Evolutionary conservation across 306 rosid species (phyloP), one percentile per base, ranked within the genome.

Genomic region (Trifolium subterraneum): DNA sequence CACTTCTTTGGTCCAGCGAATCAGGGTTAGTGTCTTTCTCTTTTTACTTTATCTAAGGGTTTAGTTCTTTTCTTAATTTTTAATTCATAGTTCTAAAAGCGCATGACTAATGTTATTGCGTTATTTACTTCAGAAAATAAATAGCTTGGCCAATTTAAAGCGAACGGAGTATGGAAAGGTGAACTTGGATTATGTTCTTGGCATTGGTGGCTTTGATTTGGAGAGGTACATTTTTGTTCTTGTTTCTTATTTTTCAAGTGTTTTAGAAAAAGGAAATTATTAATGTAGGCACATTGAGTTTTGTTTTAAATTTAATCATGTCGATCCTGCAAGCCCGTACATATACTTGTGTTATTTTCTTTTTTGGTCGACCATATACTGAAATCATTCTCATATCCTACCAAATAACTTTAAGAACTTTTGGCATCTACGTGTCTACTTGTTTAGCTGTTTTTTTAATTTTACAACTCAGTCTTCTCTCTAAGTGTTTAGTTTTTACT

Each of bases 151-250:
- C 69, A 45, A 88, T 84, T 76, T 94, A 67, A 91, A 90, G 88
- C 84, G 83, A 83, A 94, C 99, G 47, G 87, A 92, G 82, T 94
- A 78, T 85, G 99, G 99, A 58, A 89, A 94, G 80, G 97, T 94
- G 68, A 86, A 90, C 83, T 83, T 94, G 89, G 99, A 91, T 86
- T 92, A 94, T 78, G 97, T 90, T 73, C 99, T 94, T 83, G 99
- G 99, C 50, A 85, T 94, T 41, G 99, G 99, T 41, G 99, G 99
- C 47, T 94, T 90, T 83, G 97, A 94, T 85, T 80, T 94, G 89
- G 97, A 94, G 86, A 94, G 99, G 99, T 94, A 80, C 36, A 50
- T 22, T 55, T 61, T 73, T 64, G 22, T n/a, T 77, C 25, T 79
- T 71, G 52, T 80, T 79, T 81, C 71, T 73, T 54, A 10, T 58